Evolutionary conservation across 2,329 filamentous ascomycete species (phyloP).

Genomic region (Fusarium kyushuense): DNA sequence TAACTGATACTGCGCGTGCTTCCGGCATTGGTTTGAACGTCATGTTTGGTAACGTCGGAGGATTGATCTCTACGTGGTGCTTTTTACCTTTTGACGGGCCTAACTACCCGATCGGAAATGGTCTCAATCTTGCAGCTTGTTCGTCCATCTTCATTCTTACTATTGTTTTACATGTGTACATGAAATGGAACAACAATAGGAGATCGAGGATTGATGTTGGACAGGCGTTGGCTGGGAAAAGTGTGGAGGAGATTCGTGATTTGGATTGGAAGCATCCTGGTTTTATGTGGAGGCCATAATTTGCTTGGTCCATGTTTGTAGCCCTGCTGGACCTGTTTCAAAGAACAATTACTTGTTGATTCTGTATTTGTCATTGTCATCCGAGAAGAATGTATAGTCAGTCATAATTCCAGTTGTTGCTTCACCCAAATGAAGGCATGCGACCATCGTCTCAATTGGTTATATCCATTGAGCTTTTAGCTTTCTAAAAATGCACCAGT

Average conservation of each 20-base stretch:
- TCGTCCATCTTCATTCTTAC: constrained; percentile 22
- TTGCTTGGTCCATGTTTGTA: rapidly evolving
- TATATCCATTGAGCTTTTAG: not conserved
- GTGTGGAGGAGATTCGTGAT: constrained; percentile 18
- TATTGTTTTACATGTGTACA: not conserved
- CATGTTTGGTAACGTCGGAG: constrained; percentile 62
- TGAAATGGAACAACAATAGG: constrained; percentile 25
- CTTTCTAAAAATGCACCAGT: not conserved
- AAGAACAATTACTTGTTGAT: too few relatives aligned
- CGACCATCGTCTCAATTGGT: rapidly evolving
- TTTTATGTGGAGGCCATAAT: constrained; percentile 23
- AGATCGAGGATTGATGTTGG: constrained; percentile 5
- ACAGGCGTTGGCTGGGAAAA: constrained; percentile 10
- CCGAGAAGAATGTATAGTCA: not conserved
- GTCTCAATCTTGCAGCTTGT: constrained; percentile 56
- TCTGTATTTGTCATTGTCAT: not conserved
- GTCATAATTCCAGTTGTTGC: not conserved
- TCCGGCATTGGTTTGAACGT: constrained; percentile 41
- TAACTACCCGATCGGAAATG: constrained; percentile 75
- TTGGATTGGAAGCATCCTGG: constrained; percentile 30
- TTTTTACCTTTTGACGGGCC: constrained; percentile 73
- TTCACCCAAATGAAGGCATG: not conserved
- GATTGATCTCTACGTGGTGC: constrained; percentile 72
- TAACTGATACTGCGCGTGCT: constrained; percentile 35
- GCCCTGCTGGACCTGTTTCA: too few relatives aligned